These are phyloP conservation scores for Amylostereum areolatum DNA, from an alignment of 1,284 basidiomycete genomes.

Conservation along the genomic window DNA sequence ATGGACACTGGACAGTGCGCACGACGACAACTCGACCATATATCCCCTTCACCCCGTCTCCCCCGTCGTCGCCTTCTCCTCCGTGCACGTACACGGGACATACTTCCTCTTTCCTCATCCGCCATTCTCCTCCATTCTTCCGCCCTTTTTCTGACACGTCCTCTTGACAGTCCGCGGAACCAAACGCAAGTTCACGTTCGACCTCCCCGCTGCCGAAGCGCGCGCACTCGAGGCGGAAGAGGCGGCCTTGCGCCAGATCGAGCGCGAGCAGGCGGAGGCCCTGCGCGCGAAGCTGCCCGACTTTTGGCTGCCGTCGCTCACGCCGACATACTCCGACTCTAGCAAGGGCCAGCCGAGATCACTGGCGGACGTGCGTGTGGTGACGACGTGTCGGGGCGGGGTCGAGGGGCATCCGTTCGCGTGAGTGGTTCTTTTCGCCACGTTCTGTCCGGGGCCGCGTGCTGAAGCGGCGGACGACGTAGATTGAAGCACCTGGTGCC, in stretches of 20 bases:
- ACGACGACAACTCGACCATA: no score
- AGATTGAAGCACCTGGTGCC: slow-evolving; percentile 61
- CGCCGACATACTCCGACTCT: slow-evolving; percentile 60
- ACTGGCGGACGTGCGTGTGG: slow-evolving; percentile 75
- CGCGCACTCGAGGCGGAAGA: slow-evolving; percentile 76
- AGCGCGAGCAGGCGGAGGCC: slow-evolving; percentile 79
- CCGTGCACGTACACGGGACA: no score
- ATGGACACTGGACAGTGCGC: no score
- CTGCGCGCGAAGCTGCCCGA: slow-evolving; percentile 86
- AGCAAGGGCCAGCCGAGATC: slow-evolving; percentile 56
- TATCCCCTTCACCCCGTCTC: no score
- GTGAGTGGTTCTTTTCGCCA: slow-evolving; percentile 37
- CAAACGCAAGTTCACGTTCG: slow-evolving; percentile 78
- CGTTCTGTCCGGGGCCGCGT: no score
- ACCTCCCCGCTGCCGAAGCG: slow-evolving; percentile 61
- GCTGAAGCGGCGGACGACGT: no score
- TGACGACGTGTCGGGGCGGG: slow-evolving; percentile 81
- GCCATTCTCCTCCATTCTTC: slow-evolving; percentile 20
- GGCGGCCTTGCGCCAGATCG: slow-evolving; percentile 73
- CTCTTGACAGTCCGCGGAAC: slow-evolving; percentile 52
- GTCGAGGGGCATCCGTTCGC: slow-evolving; percentile 65
- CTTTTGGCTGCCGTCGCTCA: slow-evolving; percentile 89
- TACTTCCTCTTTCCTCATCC: no score
- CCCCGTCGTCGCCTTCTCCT: no score
- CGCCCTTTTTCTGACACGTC: background rate